Evolutionary conservation across 805 yeast genomes (phyloP).

Genomic region (Ogataea glucozyma): DNA sequence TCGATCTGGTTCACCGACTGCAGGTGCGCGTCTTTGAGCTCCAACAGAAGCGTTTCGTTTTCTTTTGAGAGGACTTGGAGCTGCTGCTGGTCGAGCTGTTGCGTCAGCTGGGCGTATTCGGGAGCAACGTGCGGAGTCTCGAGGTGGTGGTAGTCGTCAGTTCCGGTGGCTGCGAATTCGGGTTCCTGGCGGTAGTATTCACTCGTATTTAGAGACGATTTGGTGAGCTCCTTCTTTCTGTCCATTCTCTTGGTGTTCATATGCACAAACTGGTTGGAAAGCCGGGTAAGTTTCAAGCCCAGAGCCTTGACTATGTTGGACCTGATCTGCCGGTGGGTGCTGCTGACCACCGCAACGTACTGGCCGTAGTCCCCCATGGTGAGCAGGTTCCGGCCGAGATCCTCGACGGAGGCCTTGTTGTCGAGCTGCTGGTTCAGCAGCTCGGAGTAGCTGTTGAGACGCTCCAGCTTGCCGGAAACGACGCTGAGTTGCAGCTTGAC

Average conservation of each 20-base stretch:
- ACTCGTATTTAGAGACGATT: constrained; percentile 31
- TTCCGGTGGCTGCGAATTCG: constrained; percentile 1
- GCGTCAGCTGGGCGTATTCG: constrained; percentile 37
- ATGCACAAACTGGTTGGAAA: constrained; percentile 46
- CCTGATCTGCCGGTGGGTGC: constrained; percentile 46
- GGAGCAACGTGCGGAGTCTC: constrained; percentile 35
- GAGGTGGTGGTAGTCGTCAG: constrained; percentile 34
- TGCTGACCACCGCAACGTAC: constrained; percentile 36
- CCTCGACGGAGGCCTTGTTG: constrained; percentile 52
- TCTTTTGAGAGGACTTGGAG: constrained; percentile 58
- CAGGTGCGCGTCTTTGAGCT: constrained; percentile 59
- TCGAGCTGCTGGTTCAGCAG: constrained; percentile 52
- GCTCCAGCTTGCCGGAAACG: constrained; percentile 24
- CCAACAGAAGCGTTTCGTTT: constrained; percentile 53
- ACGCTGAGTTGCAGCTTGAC: constrained; percentile 27
- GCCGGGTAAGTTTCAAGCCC: constrained; percentile 42
- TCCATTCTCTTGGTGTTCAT: constrained; percentile 51
- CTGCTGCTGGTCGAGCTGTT: constrained; percentile 47
- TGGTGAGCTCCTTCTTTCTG: constrained; percentile 41
- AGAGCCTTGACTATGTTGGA: constrained; percentile 51
- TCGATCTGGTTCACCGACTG: constrained; percentile 61
- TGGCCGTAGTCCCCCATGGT: constrained; percentile 41
- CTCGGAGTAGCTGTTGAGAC: constrained; percentile 37
- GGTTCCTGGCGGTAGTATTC: constrained; percentile 13
- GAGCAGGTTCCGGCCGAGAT: constrained; percentile 28